phyloP scores from a whole-genome alignment of 139 green algal species.

The Chlorella sorokiniana region DNA sequence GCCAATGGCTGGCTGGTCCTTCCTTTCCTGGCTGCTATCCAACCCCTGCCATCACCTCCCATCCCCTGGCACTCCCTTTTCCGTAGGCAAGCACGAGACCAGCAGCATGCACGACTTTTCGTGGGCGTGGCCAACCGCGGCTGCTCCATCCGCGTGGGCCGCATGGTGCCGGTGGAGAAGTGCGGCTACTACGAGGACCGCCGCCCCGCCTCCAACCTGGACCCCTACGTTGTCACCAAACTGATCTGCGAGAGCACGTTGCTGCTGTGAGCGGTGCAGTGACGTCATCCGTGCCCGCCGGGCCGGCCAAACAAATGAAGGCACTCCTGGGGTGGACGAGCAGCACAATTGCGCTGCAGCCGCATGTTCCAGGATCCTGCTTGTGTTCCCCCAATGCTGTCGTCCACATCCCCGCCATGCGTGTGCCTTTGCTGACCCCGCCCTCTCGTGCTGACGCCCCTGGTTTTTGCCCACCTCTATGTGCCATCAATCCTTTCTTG shows the following conservation, averaged over 20 bases:
- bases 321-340: too few species aligned
- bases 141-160: constrained; percentile 90
- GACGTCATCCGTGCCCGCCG: too few species aligned
- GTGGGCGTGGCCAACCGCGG: constrained; percentile 97
- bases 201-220: constrained; percentile 94
- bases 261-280: constrained; percentile 43
- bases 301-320: too few species aligned
- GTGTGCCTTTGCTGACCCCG: too few species aligned
- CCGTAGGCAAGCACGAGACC: constrained; percentile 85
- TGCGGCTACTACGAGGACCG: constrained; percentile 97
- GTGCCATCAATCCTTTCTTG: too few species aligned
- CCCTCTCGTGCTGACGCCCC: too few species aligned
- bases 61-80: too few species aligned
- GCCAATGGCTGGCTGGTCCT: background rate
- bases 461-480: too few species aligned
- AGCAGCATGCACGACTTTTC: constrained; percentile 94
- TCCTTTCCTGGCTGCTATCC: background rate
- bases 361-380: too few species aligned
- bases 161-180: constrained; percentile 88
- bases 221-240: constrained; percentile 86
- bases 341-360: too few species aligned
- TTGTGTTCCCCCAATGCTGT: too few species aligned
- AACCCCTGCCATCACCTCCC: background rate
- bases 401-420: too few species aligned
- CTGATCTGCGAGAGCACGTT: constrained; percentile 80